phyloP scores from a whole-genome alignment of 805 yeast genomes.

The Candida corydali region DNA sequence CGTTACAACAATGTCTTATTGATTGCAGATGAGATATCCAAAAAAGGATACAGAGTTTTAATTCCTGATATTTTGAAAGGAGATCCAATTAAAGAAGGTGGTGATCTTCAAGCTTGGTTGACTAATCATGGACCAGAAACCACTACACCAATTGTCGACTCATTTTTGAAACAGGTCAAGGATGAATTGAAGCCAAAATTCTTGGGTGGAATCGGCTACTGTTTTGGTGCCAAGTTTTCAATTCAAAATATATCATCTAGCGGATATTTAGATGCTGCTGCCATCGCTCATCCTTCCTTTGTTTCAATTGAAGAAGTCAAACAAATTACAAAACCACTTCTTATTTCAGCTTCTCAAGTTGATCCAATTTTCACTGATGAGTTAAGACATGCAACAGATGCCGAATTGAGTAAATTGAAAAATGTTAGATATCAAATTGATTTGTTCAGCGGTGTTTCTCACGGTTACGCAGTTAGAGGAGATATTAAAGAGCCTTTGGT shows the following conservation, averaged over 20 bases:
- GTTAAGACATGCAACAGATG: slow-evolving; percentile 59
- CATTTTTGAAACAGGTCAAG: slow-evolving; percentile 43
- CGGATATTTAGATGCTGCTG: slow-evolving; percentile 43
- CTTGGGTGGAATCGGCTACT: slow-evolving; percentile 67
- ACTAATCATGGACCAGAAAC: slow-evolving; percentile 46
- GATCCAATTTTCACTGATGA: slow-evolving; percentile 65
- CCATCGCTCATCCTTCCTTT: slow-evolving; percentile 82
- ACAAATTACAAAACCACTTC: slow-evolving; percentile 51
- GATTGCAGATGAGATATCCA: slow-evolving; percentile 64
- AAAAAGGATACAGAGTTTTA: slow-evolving; percentile 57
- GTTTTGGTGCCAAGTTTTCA: slow-evolving; percentile 78
- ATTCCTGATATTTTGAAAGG: slow-evolving; percentile 73
- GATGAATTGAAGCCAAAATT: slow-evolving; percentile 27
- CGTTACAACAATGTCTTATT: slow-evolving; percentile 53
- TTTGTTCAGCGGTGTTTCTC: slow-evolving; percentile 58
- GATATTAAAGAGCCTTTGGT: slow-evolving; percentile 52
- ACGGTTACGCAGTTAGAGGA: slow-evolving; percentile 82
- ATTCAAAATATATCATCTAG: slow-evolving; percentile 45
- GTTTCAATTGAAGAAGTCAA: slow-evolving; percentile 62
- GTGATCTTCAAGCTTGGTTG: slow-evolving; percentile 44
- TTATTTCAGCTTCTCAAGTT: slow-evolving; percentile 70
- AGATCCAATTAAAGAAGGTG: slow-evolving; percentile 24
- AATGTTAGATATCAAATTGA: slow-evolving; percentile 55
- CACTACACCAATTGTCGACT: slow-evolving; percentile 45
- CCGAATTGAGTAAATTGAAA: slow-evolving; percentile 39